These are phyloP conservation scores for Barbatosphaeria neglecta DNA, from an alignment of 495 filamentous ascomycete species.

Conservation along the genomic window DNA sequence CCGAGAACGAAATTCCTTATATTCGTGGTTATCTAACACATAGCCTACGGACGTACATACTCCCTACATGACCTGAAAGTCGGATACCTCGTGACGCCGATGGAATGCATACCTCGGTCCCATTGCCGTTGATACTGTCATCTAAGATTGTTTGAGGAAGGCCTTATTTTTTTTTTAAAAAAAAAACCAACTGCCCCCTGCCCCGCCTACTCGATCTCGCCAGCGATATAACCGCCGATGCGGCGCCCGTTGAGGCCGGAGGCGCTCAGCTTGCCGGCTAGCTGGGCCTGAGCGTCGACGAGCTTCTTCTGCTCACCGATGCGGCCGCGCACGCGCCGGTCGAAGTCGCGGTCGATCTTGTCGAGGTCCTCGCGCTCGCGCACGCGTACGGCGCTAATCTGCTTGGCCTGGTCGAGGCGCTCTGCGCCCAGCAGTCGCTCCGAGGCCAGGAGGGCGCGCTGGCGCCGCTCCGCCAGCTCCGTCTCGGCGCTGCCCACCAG, in stretches of 20 bases:
- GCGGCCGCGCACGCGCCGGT: constrained; percentile 19
- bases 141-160: too few relatives aligned
- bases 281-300: constrained; percentile 29
- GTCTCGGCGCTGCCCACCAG: constrained; percentile 29
- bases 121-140: too few relatives aligned
- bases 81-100: too few relatives aligned
- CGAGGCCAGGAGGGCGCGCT: constrained; percentile 21
- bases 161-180: too few relatives aligned
- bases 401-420: constrained; percentile 21
- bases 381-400: constrained; percentile 27
- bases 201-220: constrained; percentile 23
- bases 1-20: too few relatives aligned
- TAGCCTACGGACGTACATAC: too few relatives aligned
- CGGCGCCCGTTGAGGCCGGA: constrained; percentile 19
- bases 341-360: constrained; percentile 21
- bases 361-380: constrained; percentile 32
- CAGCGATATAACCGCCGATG: constrained; percentile 35
- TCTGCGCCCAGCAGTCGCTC: constrained; percentile 21
- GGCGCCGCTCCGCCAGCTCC: constrained; percentile 22
- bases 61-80: too few relatives aligned
- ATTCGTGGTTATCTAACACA: too few relatives aligned
- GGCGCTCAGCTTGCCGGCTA: constrained; percentile 24
- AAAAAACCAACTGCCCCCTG: too few relatives aligned
- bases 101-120: too few relatives aligned
- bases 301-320: constrained; percentile 33